phyloP scores from a whole-genome alignment of 2,329 filamentous ascomycete species.

The Arthroderma sp. region DNA sequence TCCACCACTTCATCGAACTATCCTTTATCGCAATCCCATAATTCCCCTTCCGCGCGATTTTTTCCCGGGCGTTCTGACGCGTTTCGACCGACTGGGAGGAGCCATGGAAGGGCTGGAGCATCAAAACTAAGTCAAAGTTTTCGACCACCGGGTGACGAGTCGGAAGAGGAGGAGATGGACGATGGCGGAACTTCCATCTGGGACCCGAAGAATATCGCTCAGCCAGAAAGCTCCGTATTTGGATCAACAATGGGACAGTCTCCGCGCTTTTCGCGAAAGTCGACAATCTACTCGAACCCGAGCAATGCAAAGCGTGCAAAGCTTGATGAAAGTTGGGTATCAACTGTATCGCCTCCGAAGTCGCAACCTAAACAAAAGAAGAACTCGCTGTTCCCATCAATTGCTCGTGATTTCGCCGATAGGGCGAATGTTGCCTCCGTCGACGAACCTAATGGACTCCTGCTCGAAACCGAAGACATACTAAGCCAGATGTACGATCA shows the following conservation, averaged over 20 bases:
- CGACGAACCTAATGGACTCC: constrained; percentile 55
- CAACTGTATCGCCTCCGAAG: constrained; percentile 22
- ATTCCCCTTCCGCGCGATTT: constrained; percentile 2
- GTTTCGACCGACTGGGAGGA: too few relatives aligned
- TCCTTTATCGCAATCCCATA: constrained; percentile 15
- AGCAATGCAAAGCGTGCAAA: constrained; percentile 30
- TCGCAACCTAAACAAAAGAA: constrained; percentile 29
- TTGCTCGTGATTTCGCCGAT: constrained; percentile 57
- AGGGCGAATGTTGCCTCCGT: constrained; percentile 46
- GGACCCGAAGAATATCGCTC: too few relatives aligned
- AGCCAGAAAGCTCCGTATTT: too few relatives aligned
- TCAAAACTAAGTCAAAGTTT: constrained; percentile 6
- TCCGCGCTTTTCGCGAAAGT: constrained; percentile 15
- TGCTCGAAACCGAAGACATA: constrained; percentile 62
- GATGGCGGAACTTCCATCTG: too few relatives aligned
- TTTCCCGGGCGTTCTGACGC: background rate
- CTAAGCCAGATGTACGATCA: constrained; percentile 50
- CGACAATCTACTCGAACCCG: constrained; percentile 31
- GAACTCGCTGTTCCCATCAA: constrained; percentile 52
- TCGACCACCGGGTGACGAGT: constrained; percentile 11
- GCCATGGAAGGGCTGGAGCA: background rate
- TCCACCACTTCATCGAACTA: constrained; percentile 24
- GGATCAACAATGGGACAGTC: background rate
- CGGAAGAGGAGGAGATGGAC: too few relatives aligned
- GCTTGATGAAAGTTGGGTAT: constrained; percentile 27